Conservation (phyloP, 805 yeast genomes). For the Wickerhamiella allomyrinae region DNA sequence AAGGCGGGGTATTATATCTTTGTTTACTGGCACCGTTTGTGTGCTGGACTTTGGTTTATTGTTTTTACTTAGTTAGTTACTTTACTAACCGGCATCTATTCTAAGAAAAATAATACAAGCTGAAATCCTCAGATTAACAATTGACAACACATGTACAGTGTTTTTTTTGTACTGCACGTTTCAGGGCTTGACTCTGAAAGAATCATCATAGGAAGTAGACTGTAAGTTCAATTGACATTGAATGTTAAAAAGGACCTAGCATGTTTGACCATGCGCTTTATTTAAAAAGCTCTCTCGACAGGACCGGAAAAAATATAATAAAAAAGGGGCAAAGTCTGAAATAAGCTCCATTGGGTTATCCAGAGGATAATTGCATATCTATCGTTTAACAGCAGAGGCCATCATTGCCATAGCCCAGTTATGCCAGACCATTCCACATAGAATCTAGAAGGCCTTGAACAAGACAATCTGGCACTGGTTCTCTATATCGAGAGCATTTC, state of each 20-base stretch:
- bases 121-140: neutral
- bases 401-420: slow-evolving; percentile 12
- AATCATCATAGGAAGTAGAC: slow-evolving; percentile 21
- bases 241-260: slow-evolving; percentile 17
- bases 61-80: too few relatives aligned
- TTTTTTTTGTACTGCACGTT: slow-evolving; percentile 2
- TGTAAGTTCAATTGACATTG: too few relatives aligned
- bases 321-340: slow-evolving; percentile 14
- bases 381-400: slow-evolving; percentile 17
- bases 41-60: too few relatives aligned
- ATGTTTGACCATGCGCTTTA: slow-evolving; percentile 19
- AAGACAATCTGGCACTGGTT: slow-evolving; percentile 5
- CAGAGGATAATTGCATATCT: slow-evolving; percentile 18
- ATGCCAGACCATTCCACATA: slow-evolving; percentile 6
- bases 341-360: slow-evolving; percentile 24
- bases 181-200: slow-evolving; percentile 25
- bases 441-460: slow-evolving; percentile 7
- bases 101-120: neutral
- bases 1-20: too few relatives aligned
- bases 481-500: slow-evolving; percentile 14
- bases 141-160: neutral
- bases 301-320: slow-evolving; percentile 2
- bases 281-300: neutral
- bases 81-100: too few relatives aligned
- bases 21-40: too few relatives aligned